Evolutionary conservation across 2,329 filamentous ascomycete species (phyloP), one percentile per base, ranked within the genome.

Genomic region (Dichotomopilus funicola): DNA sequence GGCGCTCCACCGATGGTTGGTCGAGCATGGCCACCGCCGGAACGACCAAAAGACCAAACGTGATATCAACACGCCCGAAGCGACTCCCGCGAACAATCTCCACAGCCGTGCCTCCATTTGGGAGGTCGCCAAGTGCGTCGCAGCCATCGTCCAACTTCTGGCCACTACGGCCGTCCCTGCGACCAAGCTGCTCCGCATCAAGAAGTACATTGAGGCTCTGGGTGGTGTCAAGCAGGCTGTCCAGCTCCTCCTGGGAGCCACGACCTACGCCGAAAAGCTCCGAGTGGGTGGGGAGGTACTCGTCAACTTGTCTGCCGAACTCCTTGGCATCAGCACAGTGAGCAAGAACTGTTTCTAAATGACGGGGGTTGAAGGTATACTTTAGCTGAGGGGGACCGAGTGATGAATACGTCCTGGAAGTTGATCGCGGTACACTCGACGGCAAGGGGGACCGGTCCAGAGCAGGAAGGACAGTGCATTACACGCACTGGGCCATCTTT

Each of bases 181-280:
- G 4, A 58, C 61, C 52, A 65, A 64, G 60, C 50, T 65, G 13
- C 59, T 64, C 7, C 48, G 58, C 27, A 64, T 66, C 61, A 66
- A 65, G 60, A 63, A 62, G 57, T 62, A 61, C 57, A 61, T 66
- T 41, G 55, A 65, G 57, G 60, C 58, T 0, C 64, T 66, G 9
- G 64, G 62, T n/a, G 63, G 64, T 8, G 45, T 55, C 27, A 61
- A 57, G 54, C 45, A 63, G 58, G 58, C 62, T 6, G 64, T 64
- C 8, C 41, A 62, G 56, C 60, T 64, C n/a, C 47, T 66, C 41
- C 56, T 66, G 35, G 54, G 57, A 2, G 62, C 62, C 27, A 63
- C 59, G 11, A 58, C 53, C 45, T 53, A 47, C 13, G 45, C 52
- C 4, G 59, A 65, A 57, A 59, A 59, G 61, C 55, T 64, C 33